Percentiles rank a stretch among this genome's conserved stretches.
Evolutionary conservation across 768 basidiomycete genomes (phyloP).

Genomic region (Phaeolepiota aurea): DNA sequence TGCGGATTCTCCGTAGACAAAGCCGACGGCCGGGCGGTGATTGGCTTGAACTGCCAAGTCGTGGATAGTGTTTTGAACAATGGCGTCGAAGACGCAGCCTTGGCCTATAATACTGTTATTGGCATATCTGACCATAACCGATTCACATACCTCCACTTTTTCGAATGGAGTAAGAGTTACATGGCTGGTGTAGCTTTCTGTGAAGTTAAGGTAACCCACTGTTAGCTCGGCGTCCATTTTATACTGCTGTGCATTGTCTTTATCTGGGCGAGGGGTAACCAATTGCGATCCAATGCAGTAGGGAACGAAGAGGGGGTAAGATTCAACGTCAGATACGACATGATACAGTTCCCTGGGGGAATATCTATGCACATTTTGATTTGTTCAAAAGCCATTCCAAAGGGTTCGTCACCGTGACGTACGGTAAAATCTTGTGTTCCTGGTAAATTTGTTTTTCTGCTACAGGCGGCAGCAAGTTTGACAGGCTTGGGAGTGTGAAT

Average conservation of each 20-base stretch:
- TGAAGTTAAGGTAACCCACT: slow-evolving; percentile 81
- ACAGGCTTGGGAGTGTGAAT: slow-evolving; percentile 45
- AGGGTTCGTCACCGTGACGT: too few species aligned
- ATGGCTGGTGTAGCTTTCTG: slow-evolving; percentile 79
- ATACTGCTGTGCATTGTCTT: slow-evolving; percentile 20
- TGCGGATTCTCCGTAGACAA: not conserved
- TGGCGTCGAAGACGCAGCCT: slow-evolving; percentile 61
- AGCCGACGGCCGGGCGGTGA: slow-evolving; percentile 25
- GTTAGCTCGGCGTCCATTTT: slow-evolving; percentile 79
- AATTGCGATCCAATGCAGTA: slow-evolving; percentile 76
- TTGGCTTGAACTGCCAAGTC: slow-evolving; percentile 64
- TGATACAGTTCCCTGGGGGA: slow-evolving; percentile 70
- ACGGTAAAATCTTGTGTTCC: slow-evolving; percentile 87
- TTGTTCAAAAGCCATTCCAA: too few species aligned
- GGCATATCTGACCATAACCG: slow-evolving; percentile 2
- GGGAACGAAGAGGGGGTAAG: slow-evolving; percentile 83
- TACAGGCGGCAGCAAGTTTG: slow-evolving; percentile 32
- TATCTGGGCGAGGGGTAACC: slow-evolving; percentile 25
- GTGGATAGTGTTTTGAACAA: slow-evolving; percentile 69
- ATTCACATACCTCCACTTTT: slow-evolving; percentile 65
- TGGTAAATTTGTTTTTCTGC: slow-evolving; percentile 58
- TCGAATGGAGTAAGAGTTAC: slow-evolving; percentile 76
- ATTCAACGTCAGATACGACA: slow-evolving; percentile 80
- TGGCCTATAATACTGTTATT: slow-evolving; percentile 48
- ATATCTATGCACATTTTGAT: slow-evolving; percentile 50